These are phyloP conservation scores for Umbelopsis sp. DNA, from an alignment of 192 early-diverging fungal species.

Conservation along the genomic window DNA sequence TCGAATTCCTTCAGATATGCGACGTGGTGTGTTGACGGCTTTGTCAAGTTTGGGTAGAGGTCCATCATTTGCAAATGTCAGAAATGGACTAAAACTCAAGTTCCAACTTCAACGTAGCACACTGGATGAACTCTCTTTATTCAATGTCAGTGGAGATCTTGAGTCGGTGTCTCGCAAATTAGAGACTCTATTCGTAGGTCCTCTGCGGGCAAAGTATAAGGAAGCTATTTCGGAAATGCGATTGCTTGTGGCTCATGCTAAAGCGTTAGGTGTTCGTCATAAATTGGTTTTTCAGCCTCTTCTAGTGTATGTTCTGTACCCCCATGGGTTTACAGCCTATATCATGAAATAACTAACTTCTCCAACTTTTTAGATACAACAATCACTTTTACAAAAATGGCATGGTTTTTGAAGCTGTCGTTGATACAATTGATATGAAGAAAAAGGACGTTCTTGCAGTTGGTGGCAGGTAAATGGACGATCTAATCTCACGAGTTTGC, in stretches of 20 bases:
- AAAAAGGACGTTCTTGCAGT: conserved; percentile 56
- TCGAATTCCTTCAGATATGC: conserved; percentile 61
- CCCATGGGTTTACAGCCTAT: background rate
- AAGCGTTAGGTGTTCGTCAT: conserved; percentile 50
- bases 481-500: background rate
- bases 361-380: conserved; percentile 38
- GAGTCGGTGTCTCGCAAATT: conserved; percentile 46
- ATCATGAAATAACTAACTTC: background rate
- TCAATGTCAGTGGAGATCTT: conserved; percentile 59
- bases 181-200: conserved; percentile 43
- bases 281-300: conserved; percentile 54
- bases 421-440: conserved; percentile 49
- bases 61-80: conserved; percentile 34
- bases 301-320: conserved; percentile 47
- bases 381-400: conserved; percentile 62
- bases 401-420: conserved; percentile 56
- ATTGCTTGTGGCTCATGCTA: conserved; percentile 39
- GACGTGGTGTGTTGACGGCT: conserved; percentile 54
- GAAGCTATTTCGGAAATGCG: conserved; percentile 44
- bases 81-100: conserved; percentile 62
- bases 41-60: conserved; percentile 62
- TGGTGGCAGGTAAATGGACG: conserved; percentile 44
- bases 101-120: conserved; percentile 58
- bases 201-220: conserved; percentile 42
- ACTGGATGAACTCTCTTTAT: conserved; percentile 65